Evolutionary conservation across 2,329 filamentous ascomycete species (phyloP), one percentile per base, ranked within the genome.

Genomic region (Calonectria henricotiae): DNA sequence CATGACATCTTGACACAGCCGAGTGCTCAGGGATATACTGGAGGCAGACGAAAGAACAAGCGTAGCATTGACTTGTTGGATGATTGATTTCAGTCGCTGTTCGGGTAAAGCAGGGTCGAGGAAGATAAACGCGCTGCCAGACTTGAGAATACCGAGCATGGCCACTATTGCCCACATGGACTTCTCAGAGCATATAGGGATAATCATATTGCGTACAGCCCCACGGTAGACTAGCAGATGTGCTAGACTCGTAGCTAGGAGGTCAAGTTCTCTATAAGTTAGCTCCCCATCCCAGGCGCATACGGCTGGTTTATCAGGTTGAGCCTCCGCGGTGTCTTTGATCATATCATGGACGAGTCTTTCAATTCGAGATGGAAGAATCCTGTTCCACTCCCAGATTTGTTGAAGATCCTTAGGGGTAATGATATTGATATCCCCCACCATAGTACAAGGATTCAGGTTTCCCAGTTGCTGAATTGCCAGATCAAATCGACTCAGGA

Each of bases 331-430:
- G 5, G 41, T 49, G 4, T 69, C 65, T 13, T 43, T n/a, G 25
- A 74, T 58, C 11, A 71, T 23, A 20, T 71, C 64, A n/a, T 77
- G 75, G 5, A 74, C 70, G 35, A 72, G 72, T 6, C 62, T 32
- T 13, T 78, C 68, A 9, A 73, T 68, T 1, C 68, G 32, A 5
- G n/a, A 20, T 0, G 76, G 74, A 2, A 74, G 65, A 1, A 25
- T 39, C 44, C n/a, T 17, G 17, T 58, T 70, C 55, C 61, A 71
- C 9, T 37, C 32, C 62, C 74, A 75, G 3, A 76, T 49, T 41
- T 73, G 62, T n/a, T 64, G 15, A 13, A 77, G 44, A 17, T 77
- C 75, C 11, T 70, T 62, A 4, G 69, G 58, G 13, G 71, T 73
- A 2, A 73, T 43, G 1, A 66, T n/a, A 9, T 71, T 61, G n/a